phyloP scores from a whole-genome alignment of 2,329 filamentous ascomycete genomes.

The Aspergillus awamori region DNA sequence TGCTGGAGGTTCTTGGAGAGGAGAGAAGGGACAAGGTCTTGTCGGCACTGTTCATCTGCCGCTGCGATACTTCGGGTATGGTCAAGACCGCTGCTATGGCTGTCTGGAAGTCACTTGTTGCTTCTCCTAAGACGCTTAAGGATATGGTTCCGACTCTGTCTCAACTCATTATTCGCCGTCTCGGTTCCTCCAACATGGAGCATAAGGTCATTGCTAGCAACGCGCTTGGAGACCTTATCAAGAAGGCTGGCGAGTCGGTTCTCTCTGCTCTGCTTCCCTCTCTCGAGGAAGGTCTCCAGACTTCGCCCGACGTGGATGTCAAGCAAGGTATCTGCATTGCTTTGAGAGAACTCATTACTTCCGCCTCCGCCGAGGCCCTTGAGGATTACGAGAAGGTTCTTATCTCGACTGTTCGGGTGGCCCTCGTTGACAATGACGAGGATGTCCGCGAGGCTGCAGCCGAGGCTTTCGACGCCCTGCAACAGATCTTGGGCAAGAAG shows the following conservation, averaged over 20 bases:
- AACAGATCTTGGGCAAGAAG: slow-evolving; percentile 90
- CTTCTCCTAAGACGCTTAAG: slow-evolving; percentile 87
- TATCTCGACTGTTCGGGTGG: slow-evolving; percentile 90
- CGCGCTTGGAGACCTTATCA: slow-evolving; percentile 91
- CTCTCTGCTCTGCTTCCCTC: slow-evolving; percentile 85
- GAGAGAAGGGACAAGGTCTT: slow-evolving; percentile 97
- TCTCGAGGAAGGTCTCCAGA: slow-evolving; percentile 86
- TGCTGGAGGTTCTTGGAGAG: slow-evolving; percentile 90
- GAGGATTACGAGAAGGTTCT: slow-evolving; percentile 95
- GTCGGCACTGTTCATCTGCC: slow-evolving; percentile 95
- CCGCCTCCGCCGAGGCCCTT: slow-evolving; percentile 82
- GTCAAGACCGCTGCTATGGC: slow-evolving; percentile 87
- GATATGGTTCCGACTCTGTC: slow-evolving; percentile 94
- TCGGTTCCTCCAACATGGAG: slow-evolving; percentile 96
- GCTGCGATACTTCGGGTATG: slow-evolving; percentile 90
- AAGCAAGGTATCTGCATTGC: slow-evolving; percentile 98
- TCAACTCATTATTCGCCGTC: slow-evolving; percentile 87
- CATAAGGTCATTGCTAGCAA: slow-evolving; percentile 99
- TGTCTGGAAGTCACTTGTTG: slow-evolving; percentile 96
- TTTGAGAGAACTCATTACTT: slow-evolving; percentile 86
- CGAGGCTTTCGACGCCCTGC: slow-evolving; percentile 93
- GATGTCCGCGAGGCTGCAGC: slow-evolving; percentile 94
- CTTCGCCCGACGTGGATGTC: slow-evolving; percentile 85
- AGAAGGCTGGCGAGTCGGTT: slow-evolving; percentile 93
- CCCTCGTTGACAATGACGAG: slow-evolving; percentile 83